A percentile compares a stretch with the other conserved stretches of the same genome.
Conservation (phyloP, 306 rosid genomes). For the Quercus aquifolioides region DNA sequence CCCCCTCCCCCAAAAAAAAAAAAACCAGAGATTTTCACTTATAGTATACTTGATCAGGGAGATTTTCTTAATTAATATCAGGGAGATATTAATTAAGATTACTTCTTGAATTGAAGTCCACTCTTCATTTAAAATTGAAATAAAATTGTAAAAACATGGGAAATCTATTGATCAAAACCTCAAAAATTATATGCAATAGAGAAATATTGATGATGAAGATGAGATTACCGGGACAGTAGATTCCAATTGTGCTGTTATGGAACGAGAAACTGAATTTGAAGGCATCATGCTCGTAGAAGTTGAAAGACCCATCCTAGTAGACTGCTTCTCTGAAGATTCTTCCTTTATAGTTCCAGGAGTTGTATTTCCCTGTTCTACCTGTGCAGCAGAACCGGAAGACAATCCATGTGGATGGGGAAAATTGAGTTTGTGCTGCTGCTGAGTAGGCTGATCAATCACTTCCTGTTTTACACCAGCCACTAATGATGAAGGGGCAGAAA, state of each 20-base stretch:
- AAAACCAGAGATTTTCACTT: no score
- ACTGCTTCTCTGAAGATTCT: slow-evolving; percentile 45
- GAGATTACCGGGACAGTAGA: slow-evolving; percentile 39
- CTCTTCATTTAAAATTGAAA: no score
- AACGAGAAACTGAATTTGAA: slow-evolving; percentile 47
- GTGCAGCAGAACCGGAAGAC: slow-evolving; percentile 54
- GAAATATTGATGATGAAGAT: background rate
- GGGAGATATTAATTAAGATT: no score
- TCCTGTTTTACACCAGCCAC: slow-evolving; percentile 60
- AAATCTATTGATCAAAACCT: no score
- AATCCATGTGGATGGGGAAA: slow-evolving; percentile 52
- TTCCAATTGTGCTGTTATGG: slow-evolving; percentile 46
- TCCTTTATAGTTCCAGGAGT: slow-evolving; percentile 54
- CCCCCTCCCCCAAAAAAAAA: background rate
- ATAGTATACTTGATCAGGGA: no score
- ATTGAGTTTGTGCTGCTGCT: slow-evolving; percentile 63
- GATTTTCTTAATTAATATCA: no score
- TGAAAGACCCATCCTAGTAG: slow-evolving; percentile 61
- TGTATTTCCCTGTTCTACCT: slow-evolving; percentile 53
- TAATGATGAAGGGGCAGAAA: slow-evolving; percentile 43
- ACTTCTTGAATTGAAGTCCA: no score
- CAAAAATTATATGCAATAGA: no score
- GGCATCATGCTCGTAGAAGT: slow-evolving; percentile 41
- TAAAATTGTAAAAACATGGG: no score
- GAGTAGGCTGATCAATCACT: slow-evolving; percentile 55